Conservation (phyloP, 768 basidiomycete species). For the Tricholoma sp. region DNA sequence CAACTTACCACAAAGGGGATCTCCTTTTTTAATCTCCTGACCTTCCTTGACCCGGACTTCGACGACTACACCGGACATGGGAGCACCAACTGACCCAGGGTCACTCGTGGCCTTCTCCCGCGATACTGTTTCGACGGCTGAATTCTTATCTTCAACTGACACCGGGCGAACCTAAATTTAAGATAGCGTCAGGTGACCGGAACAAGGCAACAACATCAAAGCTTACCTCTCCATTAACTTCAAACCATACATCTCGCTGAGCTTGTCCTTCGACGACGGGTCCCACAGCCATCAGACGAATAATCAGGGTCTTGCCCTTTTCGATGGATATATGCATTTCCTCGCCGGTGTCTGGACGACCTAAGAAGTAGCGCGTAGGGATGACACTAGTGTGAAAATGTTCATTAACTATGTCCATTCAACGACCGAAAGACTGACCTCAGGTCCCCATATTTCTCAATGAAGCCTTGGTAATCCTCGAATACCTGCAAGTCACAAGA, state of each 20-base stretch:
- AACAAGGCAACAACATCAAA: constrained; percentile 3
- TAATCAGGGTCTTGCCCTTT: constrained; percentile 94
- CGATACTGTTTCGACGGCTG: constrained; percentile 90
- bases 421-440: constrained; percentile 47
- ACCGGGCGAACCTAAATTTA: constrained; percentile 80
- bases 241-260: constrained; percentile 96
- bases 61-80: constrained; percentile 97
- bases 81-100: constrained; percentile 95
- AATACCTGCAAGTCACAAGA: constrained; percentile 58
- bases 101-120: constrained; percentile 92
- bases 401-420: background rate
- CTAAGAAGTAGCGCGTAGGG: constrained; percentile 96
- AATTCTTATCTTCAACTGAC: constrained; percentile 93
- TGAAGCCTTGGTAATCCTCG: constrained; percentile 93
- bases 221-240: constrained; percentile 90
- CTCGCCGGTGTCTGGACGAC: constrained; percentile 85
- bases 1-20: constrained; percentile 82
- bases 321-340: constrained; percentile 97
- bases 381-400: constrained; percentile 57
- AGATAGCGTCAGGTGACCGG: constrained; percentile 5
- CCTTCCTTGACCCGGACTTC: constrained; percentile 98
- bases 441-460: constrained; percentile 92
- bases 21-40: constrained; percentile 96
- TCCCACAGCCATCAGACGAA: constrained; percentile 93
- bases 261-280: constrained; percentile 89